Conservation (phyloP, 106 monocot genomes). For the Allium sativum region DNA sequence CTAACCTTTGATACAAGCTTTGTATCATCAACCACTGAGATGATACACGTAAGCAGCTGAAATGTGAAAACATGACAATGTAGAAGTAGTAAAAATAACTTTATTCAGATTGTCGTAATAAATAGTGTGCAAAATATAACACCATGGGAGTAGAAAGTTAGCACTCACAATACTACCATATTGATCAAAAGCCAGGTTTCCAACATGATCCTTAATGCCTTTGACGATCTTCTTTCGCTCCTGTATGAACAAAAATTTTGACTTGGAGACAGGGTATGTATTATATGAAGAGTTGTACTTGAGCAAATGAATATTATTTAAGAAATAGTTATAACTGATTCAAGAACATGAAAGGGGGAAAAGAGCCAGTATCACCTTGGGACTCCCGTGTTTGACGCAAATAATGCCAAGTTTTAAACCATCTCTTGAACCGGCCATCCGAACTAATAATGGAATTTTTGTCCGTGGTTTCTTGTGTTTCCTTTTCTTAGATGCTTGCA, state of each 20-base stretch:
- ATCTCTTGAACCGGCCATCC: conserved; percentile 72
- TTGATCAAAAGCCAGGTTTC: conserved; percentile 61
- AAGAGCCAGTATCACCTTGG: conserved; percentile 39
- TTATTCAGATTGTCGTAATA: not conserved
- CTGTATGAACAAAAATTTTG: conserved; percentile 18
- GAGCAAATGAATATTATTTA: too few relatives aligned
- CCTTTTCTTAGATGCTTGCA: conserved; percentile 26
- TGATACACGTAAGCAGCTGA: conserved; percentile 69
- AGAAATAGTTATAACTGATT: too few relatives aligned
- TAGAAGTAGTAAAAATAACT: not conserved
- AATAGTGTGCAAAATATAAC: not conserved
- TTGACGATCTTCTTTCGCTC: conserved; percentile 95
- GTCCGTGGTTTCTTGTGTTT: conserved; percentile 34
- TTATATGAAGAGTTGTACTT: too few relatives aligned
- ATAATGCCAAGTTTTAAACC: conserved; percentile 72
- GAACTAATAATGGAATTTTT: conserved; percentile 47
- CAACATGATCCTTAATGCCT: conserved; percentile 68
- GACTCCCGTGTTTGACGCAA: conserved; percentile 80
- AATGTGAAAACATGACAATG: not conserved
- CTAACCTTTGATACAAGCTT: conserved; percentile 83
- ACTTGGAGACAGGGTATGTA: not conserved
- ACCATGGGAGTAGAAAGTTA: not conserved
- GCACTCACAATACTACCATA: conserved; percentile 74
- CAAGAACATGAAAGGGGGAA: not conserved
- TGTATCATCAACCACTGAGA: conserved; percentile 87